Evolutionary conservation across 305 asterid species (phyloP).

Genomic region (Fraxinus dipetala): DNA sequence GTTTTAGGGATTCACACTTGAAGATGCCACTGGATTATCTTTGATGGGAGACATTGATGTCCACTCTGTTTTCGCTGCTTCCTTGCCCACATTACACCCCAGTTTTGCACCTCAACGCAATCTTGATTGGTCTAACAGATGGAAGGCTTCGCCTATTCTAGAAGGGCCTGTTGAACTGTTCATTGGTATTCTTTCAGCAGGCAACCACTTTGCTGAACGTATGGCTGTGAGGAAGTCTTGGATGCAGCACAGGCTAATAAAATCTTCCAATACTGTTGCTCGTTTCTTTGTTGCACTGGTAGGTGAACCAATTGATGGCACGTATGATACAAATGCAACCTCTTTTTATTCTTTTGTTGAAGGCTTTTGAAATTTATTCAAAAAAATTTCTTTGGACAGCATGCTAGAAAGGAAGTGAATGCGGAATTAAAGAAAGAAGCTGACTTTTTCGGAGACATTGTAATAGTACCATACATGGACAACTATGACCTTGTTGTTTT

Average conservation of each 20-base stretch:
- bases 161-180: constrained; percentile 56
- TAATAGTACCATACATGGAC: constrained; percentile 76
- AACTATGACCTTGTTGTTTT: constrained; percentile 77
- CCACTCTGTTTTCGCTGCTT: constrained; percentile 67
- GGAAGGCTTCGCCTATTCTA: constrained; percentile 70
- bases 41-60: constrained; percentile 71
- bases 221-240: constrained; percentile 83
- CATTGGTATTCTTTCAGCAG: constrained; percentile 82
- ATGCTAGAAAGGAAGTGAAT: constrained; percentile 64
- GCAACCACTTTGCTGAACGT: constrained; percentile 80
- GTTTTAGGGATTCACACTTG: constrained; percentile 65
- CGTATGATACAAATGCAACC: neutral
- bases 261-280: constrained; percentile 59
- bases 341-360: neutral
- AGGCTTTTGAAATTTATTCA: constrained; percentile 24
- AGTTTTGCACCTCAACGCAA: constrained; percentile 73
- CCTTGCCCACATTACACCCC: constrained; percentile 71
- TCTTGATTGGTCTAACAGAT: constrained; percentile 63
- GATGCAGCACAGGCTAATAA: constrained; percentile 72
- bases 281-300: constrained; percentile 88
- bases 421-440: constrained; percentile 69
- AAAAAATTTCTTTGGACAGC: constrained; percentile 33
- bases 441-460: constrained; percentile 70
- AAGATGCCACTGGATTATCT: constrained; percentile 77
- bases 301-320: constrained; percentile 24